Evolutionary conservation across 1,284 basidiomycete genomes (phyloP).

Genomic region (Coniferiporia weirii): DNA sequence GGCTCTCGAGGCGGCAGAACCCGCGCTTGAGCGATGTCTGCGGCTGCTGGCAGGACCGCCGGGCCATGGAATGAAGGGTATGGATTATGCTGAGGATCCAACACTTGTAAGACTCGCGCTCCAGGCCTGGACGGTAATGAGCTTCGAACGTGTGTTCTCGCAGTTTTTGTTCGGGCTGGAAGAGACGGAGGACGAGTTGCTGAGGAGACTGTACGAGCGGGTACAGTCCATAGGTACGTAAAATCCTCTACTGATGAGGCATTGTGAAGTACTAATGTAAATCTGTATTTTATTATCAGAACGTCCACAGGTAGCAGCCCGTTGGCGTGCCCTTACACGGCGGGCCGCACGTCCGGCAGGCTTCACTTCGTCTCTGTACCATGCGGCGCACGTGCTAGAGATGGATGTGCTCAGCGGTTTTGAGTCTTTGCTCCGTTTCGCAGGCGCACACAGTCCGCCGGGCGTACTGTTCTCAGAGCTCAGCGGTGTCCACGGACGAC

Average conservation of each 20-base stretch:
- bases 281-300: constrained; percentile 1
- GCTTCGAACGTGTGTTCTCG: constrained; percentile 31
- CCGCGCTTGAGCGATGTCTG: constrained; percentile 29
- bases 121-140: constrained; percentile 37
- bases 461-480: constrained; percentile 10
- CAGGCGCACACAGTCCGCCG: constrained; percentile 13
- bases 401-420: constrained; percentile 14
- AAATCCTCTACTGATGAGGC: not conserved
- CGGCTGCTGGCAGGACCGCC: constrained; percentile 27
- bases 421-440: constrained; percentile 12
- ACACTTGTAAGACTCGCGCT: constrained; percentile 36
- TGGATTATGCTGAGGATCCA: constrained; percentile 31
- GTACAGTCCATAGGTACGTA: constrained; percentile 31
- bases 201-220: constrained; percentile 31
- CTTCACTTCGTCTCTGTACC: not conserved
- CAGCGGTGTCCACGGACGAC: constrained; percentile 5
- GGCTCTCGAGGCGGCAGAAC: constrained; percentile 23
- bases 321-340: constrained; percentile 15
- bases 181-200: constrained; percentile 29
- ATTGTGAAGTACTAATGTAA: not conserved
- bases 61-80: constrained; percentile 22
- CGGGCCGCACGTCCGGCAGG: constrained; percentile 2
- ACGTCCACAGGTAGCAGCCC: constrained; percentile 10
- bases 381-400: constrained; percentile 10
- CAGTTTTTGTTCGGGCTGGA: constrained; percentile 34